Percentiles rank a stretch among this genome's conserved stretches.
These are phyloP conservation scores for Dothidotthia symphoricarpi DNA, from an alignment of 2,329 filamentous ascomycete species.

Conservation along the genomic window DNA sequence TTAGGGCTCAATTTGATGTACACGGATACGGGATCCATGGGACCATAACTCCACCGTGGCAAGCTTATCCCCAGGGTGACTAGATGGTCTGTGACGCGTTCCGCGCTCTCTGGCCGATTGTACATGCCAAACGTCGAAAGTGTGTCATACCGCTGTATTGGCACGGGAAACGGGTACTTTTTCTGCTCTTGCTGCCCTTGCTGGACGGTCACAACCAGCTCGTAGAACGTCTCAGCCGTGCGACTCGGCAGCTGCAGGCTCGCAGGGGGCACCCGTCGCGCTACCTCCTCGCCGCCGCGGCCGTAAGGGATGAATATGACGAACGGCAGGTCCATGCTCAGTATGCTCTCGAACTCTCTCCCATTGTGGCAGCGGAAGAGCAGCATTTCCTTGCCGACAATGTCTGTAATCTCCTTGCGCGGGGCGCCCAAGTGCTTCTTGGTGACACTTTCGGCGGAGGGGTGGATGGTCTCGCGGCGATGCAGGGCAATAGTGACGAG, in stretches of 20 bases:
- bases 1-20: constrained; percentile 95
- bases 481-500: constrained; percentile 93
- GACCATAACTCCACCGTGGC: constrained; percentile 94
- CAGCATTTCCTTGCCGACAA: constrained; percentile 93
- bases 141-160: constrained; percentile 90
- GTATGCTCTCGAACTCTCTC: constrained; percentile 80
- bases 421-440: constrained; percentile 90
- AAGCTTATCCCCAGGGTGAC: constrained; percentile 89
- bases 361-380: constrained; percentile 83
- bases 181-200: constrained; percentile 84
- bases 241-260: constrained; percentile 86
- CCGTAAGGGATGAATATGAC: constrained; percentile 97
- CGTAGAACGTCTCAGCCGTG: constrained; percentile 96
- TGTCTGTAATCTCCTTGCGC: constrained; percentile 83
- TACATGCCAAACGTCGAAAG: constrained; percentile 99
- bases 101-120: constrained; percentile 87
- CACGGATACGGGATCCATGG: constrained; percentile 89
- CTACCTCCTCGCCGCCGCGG: constrained; percentile 83
- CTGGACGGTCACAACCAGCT: constrained; percentile 92
- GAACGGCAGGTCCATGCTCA: constrained; percentile 96
- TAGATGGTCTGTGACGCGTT: constrained; percentile 82
- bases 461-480: constrained; percentile 92
- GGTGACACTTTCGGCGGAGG: constrained; percentile 87
- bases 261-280: constrained; percentile 84
- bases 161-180: constrained; percentile 88